Evolutionary conservation across 768 basidiomycete species (phyloP), one percentile per base, ranked within the genome.

Genomic region (Gloeophyllum trabeum): DNA sequence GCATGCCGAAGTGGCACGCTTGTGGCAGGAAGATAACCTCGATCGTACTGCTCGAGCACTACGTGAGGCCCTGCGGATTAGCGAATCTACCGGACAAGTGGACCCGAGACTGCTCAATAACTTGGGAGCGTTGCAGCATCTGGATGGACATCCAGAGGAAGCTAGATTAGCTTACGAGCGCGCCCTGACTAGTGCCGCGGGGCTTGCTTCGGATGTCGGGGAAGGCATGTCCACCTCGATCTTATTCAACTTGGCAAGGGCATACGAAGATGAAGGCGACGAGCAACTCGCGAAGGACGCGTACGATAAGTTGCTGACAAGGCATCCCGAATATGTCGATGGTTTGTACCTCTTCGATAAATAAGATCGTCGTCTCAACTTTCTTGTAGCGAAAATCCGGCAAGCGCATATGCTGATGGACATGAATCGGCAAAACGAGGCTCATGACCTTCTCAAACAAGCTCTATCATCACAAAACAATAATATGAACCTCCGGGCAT

Each of bases 251-350:
- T 76, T 97, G 19, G 96, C 86, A 0, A 69, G 92, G 44, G 81
- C 85, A 13, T 93, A 91, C 52, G 96, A 99, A 59, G 89, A 91
- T 37, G 68, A 75, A 41, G 83, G 83, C 1, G 81, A 88, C 25
- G 69, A 71, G 4, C 68, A 61, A 1, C 69, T 81, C 46, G 93
- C 94, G 2, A 80, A 71, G 48, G 87, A 84, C 49, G 90, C 88
- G 1, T 98, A 93, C 52, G 76, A 81, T 38, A 90, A 91, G 59
- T 68, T 98, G 6, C 61, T 97, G 25, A 65, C 76, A n/a, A 71
- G 84, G 41, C 94, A 98, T 67, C 90, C 93, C 1, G 96, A 98
- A 62, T 97, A 94, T 56, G 75, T 92, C 19, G 94, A 97, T 56
- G 94, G 93, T 94, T 50, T 37, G 83, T 65, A 19, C 23, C 30